Evolutionary conservation across 257 asterid genomes (phyloP), one percentile per base, ranked within the genome.

Genomic region (Nicotiana tabacum): DNA sequence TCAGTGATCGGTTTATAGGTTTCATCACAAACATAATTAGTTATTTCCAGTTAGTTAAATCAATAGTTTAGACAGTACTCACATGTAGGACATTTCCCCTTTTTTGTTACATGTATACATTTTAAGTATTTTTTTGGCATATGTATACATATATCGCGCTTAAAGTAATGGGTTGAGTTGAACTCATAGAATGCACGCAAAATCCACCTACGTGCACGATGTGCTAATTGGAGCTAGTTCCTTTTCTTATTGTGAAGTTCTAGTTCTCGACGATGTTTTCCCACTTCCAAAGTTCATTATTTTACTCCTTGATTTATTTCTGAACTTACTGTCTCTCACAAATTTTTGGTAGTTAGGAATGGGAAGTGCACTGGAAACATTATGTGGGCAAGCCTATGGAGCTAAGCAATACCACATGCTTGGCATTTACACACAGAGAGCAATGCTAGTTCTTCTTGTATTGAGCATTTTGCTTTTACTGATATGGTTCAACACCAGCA

Each of bases 311-410:
- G 9, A 18, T 65, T 9, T 51, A 21, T 57, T 53, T 64, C 48
- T 17, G 27, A 64, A 60, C 56, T 27, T 33, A 53, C 10, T 32
- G 6, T 67, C 24, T 55, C 81, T 30, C 80, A 72, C 61, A 5
- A 64, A 21, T 30, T 79, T 81, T 69, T 86, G 90, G 70, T 82
- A 93, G 97, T 83, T 93, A 80, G 97, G 96, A 81, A 90, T 91
- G 94, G 92, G 93, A 77, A 89, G 97, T 82, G 92, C 97, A 29
- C 68, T 92, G 80, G 95, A 92, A 83, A 93, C 94, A 4, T 81
- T 87, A 32, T 90, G 95, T 56, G 95, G 95, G 13, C 96, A 93
- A 87, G 91, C 92, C 48, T 89, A 87, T 66, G 97, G 97, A 80
- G 96, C 92, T 16, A 90, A 89, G 66, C 91, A 90, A 35, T 85